A percentile compares a stretch with the other conserved stretches of the same genome.
Evolutionary conservation across 2,329 filamentous ascomycete genomes (phyloP).

Genomic region (Nectriaceae sp.): DNA sequence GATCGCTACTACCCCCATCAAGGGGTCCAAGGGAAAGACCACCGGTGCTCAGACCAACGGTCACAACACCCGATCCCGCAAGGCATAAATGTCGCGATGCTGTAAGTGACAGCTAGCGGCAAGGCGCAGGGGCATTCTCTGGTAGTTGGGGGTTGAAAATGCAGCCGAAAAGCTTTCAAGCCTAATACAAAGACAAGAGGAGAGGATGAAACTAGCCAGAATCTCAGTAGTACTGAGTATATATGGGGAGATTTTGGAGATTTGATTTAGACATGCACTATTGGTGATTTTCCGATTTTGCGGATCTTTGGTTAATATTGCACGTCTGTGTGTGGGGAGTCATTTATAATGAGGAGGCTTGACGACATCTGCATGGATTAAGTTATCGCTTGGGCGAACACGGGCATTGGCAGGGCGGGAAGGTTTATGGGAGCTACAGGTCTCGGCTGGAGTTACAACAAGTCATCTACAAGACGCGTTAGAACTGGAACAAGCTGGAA

Average conservation of each 20-base stretch:
- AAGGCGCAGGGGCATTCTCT: background rate
- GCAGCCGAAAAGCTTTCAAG: conserved; percentile 3
- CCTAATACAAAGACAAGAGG: background rate
- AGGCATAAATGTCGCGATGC: conserved; percentile 48
- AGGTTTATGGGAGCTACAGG: conserved; percentile 1
- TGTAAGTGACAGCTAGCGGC: background rate
- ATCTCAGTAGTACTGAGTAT: conserved; percentile 17
- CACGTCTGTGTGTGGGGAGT: conserved; percentile 27
- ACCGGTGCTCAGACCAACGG: conserved; percentile 61
- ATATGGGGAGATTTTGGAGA: conserved; percentile 30
- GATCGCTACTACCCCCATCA: conserved; percentile 49
- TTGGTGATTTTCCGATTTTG: conserved; percentile 5
- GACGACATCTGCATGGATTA: conserved; percentile 32
- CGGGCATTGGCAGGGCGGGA: conserved; percentile 29
- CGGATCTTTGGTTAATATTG: conserved; percentile 22
- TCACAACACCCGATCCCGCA: conserved; percentile 66
- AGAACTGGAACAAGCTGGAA: background rate
- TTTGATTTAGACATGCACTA: conserved; percentile 18
- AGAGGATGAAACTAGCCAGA: conserved; percentile 3
- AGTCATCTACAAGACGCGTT: too few relatives aligned
- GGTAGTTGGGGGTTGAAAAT: conserved; percentile 3
- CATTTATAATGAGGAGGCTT: conserved; percentile 31
- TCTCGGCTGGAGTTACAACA: background rate
- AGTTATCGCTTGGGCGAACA: conserved; percentile 31
- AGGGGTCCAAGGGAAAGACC: conserved; percentile 48